Conservation (phyloP, 192 early-diverging fungal species). For the Borealophlyctis nickersoniae region DNA sequence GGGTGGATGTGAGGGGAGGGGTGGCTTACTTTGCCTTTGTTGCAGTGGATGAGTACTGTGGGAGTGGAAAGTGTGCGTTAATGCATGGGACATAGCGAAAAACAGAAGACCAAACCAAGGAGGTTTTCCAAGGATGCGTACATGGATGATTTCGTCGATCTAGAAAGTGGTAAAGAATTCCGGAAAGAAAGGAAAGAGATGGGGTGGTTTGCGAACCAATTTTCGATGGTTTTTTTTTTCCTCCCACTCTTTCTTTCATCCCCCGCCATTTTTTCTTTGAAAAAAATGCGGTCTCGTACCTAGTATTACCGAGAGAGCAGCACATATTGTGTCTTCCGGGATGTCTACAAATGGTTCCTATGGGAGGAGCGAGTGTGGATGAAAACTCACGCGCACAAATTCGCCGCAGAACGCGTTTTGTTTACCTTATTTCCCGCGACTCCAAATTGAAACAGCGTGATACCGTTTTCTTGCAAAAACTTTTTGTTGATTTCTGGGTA, state of each 20-base stretch:
- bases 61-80: not conserved
- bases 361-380: not conserved
- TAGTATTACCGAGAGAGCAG: slow-evolving; percentile 47
- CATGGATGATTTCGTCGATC: slow-evolving; percentile 48
- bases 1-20: slow-evolving; percentile 1
- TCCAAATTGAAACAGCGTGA: slow-evolving; percentile 89
- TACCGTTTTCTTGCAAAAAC: slow-evolving; percentile 84
- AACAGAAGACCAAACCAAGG: not conserved
- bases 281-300: slow-evolving; percentile 24
- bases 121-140: slow-evolving; percentile 20
- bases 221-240: slow-evolving; percentile 1
- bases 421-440: slow-evolving; percentile 93
- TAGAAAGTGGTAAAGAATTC: not conserved
- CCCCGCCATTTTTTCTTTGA: too few species aligned
- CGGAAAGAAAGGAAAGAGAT: slow-evolving; percentile 4
- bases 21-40: slow-evolving; percentile 95
- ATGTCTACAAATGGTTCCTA: slow-evolving; percentile 58
- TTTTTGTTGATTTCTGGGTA: slow-evolving; percentile 92
- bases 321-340: slow-evolving; percentile 48
- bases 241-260: too few species aligned
- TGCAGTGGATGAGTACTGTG: slow-evolving; percentile 91
- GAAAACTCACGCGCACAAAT: not conserved
- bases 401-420: not conserved
- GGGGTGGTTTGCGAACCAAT: not conserved
- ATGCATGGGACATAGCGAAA: too few species aligned